Conservation (phyloP, 2,329 filamentous ascomycete genomes). For the Metarhizium rileyi region DNA sequence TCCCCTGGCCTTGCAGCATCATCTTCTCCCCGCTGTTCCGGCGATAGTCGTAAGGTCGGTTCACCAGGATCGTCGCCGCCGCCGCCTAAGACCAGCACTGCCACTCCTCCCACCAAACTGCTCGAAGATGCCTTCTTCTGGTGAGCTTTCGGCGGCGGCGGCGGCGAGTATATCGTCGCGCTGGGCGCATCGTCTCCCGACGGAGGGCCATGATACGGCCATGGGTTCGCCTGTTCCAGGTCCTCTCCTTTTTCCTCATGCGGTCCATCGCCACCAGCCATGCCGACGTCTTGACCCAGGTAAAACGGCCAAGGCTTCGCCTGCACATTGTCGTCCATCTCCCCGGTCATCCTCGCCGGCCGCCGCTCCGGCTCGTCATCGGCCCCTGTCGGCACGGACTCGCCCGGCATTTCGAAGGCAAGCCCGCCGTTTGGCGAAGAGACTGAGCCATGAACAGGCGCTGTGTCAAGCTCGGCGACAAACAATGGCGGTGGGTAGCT, state of each 20-base stretch:
- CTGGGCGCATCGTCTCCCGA: conserved; percentile 3
- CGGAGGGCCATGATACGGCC: conserved; percentile 22
- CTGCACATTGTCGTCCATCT: conserved; percentile 5
- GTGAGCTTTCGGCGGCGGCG: background rate
- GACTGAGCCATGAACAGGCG: conserved; percentile 9
- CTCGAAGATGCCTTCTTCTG: too few relatives aligned
- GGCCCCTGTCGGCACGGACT: conserved; percentile 12
- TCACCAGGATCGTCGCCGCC: background rate
- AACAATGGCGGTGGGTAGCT: conserved; percentile 16
- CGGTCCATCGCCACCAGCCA: background rate
- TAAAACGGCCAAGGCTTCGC: conserved; percentile 23
- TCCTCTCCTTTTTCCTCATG: background rate
- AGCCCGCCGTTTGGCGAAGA: conserved; percentile 13
- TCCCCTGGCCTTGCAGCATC: background rate
- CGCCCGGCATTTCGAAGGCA: conserved; percentile 24
- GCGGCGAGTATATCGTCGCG: conserved; percentile 5
- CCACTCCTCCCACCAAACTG: too few relatives aligned
- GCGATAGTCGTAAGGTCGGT: background rate
- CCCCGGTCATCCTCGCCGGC: background rate
- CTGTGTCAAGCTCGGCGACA: conserved; percentile 22
- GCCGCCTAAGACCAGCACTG: too few relatives aligned
- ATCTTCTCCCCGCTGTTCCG: background rate
- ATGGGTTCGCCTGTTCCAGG: conserved; percentile 19
- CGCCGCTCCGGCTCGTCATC: conserved; percentile 5
- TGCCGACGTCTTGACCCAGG: conserved; percentile 11